A percentile compares a stretch with the other conserved stretches of the same genome.
These are phyloP conservation scores for Stagonosporopsis vannaccii DNA, from an alignment of 2,329 filamentous ascomycete genomes.

Conservation along the genomic window DNA sequence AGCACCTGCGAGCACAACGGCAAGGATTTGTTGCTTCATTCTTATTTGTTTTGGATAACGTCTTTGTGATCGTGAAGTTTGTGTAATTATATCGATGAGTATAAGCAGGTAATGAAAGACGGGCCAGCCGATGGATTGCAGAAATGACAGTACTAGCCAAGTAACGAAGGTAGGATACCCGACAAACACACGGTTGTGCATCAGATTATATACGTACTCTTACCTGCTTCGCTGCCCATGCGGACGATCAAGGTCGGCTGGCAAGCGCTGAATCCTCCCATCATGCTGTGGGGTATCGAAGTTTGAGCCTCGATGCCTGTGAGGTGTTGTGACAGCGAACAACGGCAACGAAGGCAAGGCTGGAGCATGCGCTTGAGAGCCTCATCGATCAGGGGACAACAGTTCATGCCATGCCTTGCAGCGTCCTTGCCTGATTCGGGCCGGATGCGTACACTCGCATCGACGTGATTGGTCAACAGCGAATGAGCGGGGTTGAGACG, in stretches of 20 bases:
- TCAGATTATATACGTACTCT: neutral
- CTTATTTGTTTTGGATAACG: slow-evolving; percentile 3
- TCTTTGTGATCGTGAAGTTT: slow-evolving; percentile 1
- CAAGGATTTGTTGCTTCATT: slow-evolving; percentile 47
- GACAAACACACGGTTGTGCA: neutral
- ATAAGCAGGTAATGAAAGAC: neutral
- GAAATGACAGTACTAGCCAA: slow-evolving; percentile 10
- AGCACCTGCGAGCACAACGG: slow-evolving; percentile 40
- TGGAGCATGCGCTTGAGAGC: slow-evolving; percentile 1
- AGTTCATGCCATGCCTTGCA: slow-evolving; percentile 14
- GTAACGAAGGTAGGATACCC: neutral
- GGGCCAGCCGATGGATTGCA: slow-evolving; percentile 12
- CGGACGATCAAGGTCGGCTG: slow-evolving; percentile 6
- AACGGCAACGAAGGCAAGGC: neutral
- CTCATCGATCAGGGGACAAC: slow-evolving; percentile 10
- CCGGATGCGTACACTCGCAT: neutral
- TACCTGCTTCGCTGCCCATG: neutral
- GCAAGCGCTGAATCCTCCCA: slow-evolving; percentile 6
- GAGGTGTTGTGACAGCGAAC: slow-evolving; percentile 1
- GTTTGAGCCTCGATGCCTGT: slow-evolving; percentile 11
- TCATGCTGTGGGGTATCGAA: slow-evolving; percentile 2
- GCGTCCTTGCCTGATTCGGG: slow-evolving; percentile 2
- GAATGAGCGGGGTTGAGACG: slow-evolving; percentile 6
- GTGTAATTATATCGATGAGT: neutral
- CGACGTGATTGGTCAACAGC: neutral